phyloP scores from a whole-genome alignment of 306 rosid genomes.

The Fragaria nilgerrensis region DNA sequence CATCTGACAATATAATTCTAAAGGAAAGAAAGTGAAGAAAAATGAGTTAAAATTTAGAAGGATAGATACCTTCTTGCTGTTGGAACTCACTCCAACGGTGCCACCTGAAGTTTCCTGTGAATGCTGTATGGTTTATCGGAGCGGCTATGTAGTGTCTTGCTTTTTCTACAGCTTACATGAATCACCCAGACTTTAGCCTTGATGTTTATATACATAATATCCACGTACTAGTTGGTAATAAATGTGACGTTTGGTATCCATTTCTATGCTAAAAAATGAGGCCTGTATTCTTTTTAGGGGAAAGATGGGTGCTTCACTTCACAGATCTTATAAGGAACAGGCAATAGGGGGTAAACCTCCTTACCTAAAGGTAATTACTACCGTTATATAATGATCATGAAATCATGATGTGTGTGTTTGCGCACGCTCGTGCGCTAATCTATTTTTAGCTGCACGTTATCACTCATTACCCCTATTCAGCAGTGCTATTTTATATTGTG shows the following conservation, averaged over 20 bases:
- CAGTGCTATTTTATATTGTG: not conserved
- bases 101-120: not conserved
- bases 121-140: not conserved
- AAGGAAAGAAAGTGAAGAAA: not conserved
- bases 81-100: not conserved
- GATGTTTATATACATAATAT: not conserved
- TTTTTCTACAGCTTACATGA: not conserved
- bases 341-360: slow-evolving; percentile 62
- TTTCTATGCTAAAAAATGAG: not conserved
- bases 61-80: not conserved
- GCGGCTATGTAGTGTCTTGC: not conserved
- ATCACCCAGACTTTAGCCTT: not conserved
- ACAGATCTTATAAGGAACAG: slow-evolving; percentile 33
- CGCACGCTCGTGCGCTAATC: not conserved
- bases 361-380: slow-evolving; percentile 41
- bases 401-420: not conserved
- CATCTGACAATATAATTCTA: not conserved
- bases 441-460: not conserved
- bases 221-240: not conserved
- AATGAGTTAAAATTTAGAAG: not conserved
- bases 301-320: slow-evolving; percentile 62
- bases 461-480: not conserved
- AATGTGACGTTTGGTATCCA: not conserved
- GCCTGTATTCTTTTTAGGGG: slow-evolving; percentile 42
- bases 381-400: not conserved